Evolutionary conservation across 139 green algal species (phyloP), one percentile per base, ranked within the genome.

Genomic region (Coelastrella sp.): DNA sequence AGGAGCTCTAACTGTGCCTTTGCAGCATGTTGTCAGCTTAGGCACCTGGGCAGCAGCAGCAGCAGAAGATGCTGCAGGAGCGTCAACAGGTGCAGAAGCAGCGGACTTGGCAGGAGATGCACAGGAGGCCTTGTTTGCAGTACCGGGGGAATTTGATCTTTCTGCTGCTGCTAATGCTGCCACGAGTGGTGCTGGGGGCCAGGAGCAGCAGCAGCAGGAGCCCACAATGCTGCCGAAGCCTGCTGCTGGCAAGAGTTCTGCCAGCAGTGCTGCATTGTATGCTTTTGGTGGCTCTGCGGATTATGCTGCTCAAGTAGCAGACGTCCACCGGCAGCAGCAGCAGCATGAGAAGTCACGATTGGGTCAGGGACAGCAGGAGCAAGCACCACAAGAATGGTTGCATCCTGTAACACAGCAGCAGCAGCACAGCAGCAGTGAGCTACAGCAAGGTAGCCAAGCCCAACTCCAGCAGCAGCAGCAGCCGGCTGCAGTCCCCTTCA

Each of bases 21-120:
- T 19, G 23, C 7, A 76, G 16, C 5, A 32, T 47, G 20, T 16
- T 22, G 11, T 86, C 7, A 68, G 20, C 17, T 7, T 54, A 58
- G 23, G 13, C 60, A 75, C 61, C 7, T 23, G 22, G 20, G 73
- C 47, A 66, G n/a, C 85, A 74, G 85, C 81, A 86, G 81, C 59
- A 76, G 81, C 81, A 73, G 58, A 7, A 85, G 10, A n/a, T 32
- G 60, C 81, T 73, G 79, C 79, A 58, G 5, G 14, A 14, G 10
- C 22, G 5, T 61, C 79, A 73, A 0, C 5, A 54, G 56, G 68
- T 32, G 20, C 78, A 64, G 78, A 8, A 84, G 78, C 54, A 66
- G 56, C 56, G 56, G 47, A 32, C 4, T 58, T 81, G 75, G 56
- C 78, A 22, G 17, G 14, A 32, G 68, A 23, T n/a, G 68, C 68